These are phyloP conservation scores for Juglanconis sp. DNA, from an alignment of 2,329 filamentous ascomycete genomes.

Conservation along the genomic window DNA sequence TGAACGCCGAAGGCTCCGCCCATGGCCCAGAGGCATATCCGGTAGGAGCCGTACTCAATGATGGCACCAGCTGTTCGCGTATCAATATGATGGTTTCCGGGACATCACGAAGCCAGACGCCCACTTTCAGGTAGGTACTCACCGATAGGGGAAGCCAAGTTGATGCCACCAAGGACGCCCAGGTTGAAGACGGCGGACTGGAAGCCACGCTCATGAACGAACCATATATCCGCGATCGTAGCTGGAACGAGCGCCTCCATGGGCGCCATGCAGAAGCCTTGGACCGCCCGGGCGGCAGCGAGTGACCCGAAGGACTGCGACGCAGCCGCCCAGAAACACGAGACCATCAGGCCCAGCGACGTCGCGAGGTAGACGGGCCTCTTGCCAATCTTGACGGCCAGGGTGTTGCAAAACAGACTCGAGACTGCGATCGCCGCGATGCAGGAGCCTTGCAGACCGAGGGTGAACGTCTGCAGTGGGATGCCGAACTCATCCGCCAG, in stretches of 20 bases:
- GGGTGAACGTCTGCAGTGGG: slow-evolving; percentile 29
- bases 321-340: slow-evolving; percentile 32
- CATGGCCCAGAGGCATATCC: slow-evolving; percentile 35
- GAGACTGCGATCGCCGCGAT: slow-evolving; percentile 34
- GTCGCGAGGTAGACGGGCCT: slow-evolving; percentile 33
- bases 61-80: slow-evolving; percentile 31
- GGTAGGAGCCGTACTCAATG: slow-evolving; percentile 34
- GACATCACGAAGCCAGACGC: too few relatives aligned
- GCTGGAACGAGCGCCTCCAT: slow-evolving; percentile 38
- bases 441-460: slow-evolving; percentile 33
- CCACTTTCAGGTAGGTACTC: slow-evolving; percentile 8
- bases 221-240: slow-evolving; percentile 39
- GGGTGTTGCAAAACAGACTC: slow-evolving; percentile 31
- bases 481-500: slow-evolving; percentile 32
- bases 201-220: slow-evolving; percentile 40
- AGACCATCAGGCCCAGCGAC: slow-evolving; percentile 31
- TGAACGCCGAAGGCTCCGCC: slow-evolving; percentile 36
- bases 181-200: slow-evolving; percentile 39
- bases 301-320: slow-evolving; percentile 28
- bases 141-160: slow-evolving; percentile 38
- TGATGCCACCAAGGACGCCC: slow-evolving; percentile 39
- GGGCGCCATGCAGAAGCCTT: slow-evolving; percentile 36
- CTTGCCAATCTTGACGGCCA: slow-evolving; percentile 36
- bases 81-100: too few relatives aligned
- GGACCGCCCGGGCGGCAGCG: slow-evolving; percentile 30